A percentile compares a stretch with the other conserved stretches of the same genome.
Conservation (phyloP, 2,329 filamentous ascomycete species). For the Calonectria hongkongensis region DNA sequence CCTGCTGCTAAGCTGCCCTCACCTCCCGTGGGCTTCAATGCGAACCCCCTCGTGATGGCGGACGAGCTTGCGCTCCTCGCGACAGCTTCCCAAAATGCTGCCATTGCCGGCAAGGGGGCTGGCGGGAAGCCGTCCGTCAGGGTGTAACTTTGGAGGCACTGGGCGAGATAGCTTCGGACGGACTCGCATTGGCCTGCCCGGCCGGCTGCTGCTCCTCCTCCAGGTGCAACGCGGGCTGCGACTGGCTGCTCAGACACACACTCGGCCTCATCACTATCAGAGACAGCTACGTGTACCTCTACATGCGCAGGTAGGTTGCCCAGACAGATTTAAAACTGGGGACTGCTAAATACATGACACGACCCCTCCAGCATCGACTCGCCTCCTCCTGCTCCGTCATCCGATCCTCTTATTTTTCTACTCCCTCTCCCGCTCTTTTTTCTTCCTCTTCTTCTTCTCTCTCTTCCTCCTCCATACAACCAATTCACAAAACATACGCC, state of each 20-base stretch:
- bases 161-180: conserved; percentile 12
- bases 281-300: conserved; percentile 23
- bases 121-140: conserved; percentile 28
- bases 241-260: conserved; percentile 29
- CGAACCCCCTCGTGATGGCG: background rate
- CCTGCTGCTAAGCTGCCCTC: background rate
- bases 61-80: conserved; percentile 12
- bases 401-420: conserved; percentile 51
- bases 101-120: conserved; percentile 16
- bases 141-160: conserved; percentile 15
- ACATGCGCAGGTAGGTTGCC: conserved; percentile 35
- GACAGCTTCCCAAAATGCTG: conserved; percentile 29
- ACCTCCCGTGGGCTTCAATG: conserved; percentile 7
- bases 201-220: conserved; percentile 15
- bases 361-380: conserved; percentile 58
- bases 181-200: conserved; percentile 12
- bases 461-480: conserved; percentile 53
- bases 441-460: conserved; percentile 46
- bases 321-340: conserved; percentile 54
- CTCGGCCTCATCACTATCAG: conserved; percentile 25
- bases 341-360: conserved; percentile 57
- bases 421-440: conserved; percentile 36
- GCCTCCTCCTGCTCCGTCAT: conserved; percentile 54
- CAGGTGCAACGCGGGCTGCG: conserved; percentile 21
- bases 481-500: conserved; percentile 60